Evolutionary conservation across 305 asterid genomes (phyloP).

Genomic region (Andrographis paniculata): DNA sequence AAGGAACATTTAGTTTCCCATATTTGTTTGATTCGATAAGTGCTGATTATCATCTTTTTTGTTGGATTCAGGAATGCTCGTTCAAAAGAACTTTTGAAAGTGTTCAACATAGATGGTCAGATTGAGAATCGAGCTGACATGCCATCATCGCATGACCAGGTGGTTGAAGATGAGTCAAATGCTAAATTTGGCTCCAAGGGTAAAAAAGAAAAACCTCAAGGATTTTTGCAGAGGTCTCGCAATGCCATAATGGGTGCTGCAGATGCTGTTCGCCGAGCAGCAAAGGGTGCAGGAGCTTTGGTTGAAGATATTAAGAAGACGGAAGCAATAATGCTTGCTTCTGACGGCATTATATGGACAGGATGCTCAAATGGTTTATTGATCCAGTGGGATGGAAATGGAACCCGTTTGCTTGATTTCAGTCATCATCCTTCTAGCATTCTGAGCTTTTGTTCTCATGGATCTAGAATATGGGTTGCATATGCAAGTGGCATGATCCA

Average conservation of each 20-base stretch:
- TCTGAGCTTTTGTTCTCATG: constrained; percentile 47
- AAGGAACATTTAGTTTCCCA: background rate
- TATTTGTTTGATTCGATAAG: background rate
- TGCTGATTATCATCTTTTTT: background rate
- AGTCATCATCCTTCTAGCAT: constrained; percentile 51
- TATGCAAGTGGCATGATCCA: constrained; percentile 73
- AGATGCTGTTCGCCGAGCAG: constrained; percentile 87
- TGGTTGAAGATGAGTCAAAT: constrained; percentile 62
- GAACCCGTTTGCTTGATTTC: constrained; percentile 69
- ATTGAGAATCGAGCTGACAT: constrained; percentile 73
- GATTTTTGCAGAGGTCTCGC: constrained; percentile 85
- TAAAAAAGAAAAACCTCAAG: constrained; percentile 76
- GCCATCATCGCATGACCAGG: constrained; percentile 56
- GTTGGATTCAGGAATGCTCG: constrained; percentile 67
- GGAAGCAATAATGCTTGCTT: constrained; percentile 53
- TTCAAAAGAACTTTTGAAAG: constrained; percentile 76
- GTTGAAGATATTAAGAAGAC: constrained; percentile 65
- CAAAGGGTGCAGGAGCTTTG: constrained; percentile 82
- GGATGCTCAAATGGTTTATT: constrained; percentile 75
- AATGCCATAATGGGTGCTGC: constrained; percentile 91
- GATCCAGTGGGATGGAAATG: constrained; percentile 90
- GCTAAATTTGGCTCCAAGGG: constrained; percentile 54
- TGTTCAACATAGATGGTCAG: constrained; percentile 85
- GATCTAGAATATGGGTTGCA: constrained; percentile 78
- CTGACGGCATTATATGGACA: constrained; percentile 79